A percentile compares a stretch with the other conserved stretches of the same genome.
Conservation (phyloP, 2,329 filamentous ascomycete genomes). For the Albifimbria verrucaria region DNA sequence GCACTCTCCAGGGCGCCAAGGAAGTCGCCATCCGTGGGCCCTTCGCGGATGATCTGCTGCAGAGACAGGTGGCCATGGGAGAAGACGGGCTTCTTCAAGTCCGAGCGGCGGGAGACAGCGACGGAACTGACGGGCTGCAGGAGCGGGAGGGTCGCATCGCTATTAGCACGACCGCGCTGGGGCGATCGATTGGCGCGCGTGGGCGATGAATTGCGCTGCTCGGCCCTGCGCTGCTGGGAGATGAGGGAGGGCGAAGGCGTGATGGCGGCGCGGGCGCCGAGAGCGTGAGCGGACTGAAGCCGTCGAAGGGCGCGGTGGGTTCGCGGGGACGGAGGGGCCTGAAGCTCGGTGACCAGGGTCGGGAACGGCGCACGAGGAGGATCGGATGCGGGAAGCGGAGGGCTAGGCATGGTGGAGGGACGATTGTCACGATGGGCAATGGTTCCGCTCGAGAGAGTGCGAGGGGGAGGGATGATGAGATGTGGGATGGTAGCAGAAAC, state of each 20-base stretch:
- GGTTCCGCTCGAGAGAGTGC: background rate
- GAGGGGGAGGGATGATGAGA: background rate
- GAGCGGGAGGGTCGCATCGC: constrained; percentile 55
- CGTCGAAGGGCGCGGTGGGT: constrained; percentile 67
- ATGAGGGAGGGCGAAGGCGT: constrained; percentile 55
- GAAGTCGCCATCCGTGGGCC: constrained; percentile 69
- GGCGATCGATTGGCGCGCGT: constrained; percentile 37
- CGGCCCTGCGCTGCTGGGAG: constrained; percentile 57
- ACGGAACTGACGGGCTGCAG: constrained; percentile 34
- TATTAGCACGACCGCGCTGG: constrained; percentile 66
- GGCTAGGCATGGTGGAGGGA: constrained; percentile 9
- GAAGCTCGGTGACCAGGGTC: constrained; percentile 40
- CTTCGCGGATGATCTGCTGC: constrained; percentile 76
- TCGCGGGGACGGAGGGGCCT: constrained; percentile 58
- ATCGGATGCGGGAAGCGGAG: constrained; percentile 15
- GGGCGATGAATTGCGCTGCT: constrained; percentile 34
- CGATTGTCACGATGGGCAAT: background rate
- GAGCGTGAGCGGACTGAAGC: constrained; percentile 71
- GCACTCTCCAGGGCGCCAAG: constrained; percentile 65
- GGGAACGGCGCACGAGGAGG: constrained; percentile 2
- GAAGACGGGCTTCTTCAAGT: constrained; percentile 40
- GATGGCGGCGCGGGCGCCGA: constrained; percentile 52
- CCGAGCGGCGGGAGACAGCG: constrained; percentile 30
- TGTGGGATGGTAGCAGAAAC: background rate
- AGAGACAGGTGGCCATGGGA: constrained; percentile 59